phyloP scores from a whole-genome alignment of 108 stramenopile species.

The Skeletonema tropicum region DNA sequence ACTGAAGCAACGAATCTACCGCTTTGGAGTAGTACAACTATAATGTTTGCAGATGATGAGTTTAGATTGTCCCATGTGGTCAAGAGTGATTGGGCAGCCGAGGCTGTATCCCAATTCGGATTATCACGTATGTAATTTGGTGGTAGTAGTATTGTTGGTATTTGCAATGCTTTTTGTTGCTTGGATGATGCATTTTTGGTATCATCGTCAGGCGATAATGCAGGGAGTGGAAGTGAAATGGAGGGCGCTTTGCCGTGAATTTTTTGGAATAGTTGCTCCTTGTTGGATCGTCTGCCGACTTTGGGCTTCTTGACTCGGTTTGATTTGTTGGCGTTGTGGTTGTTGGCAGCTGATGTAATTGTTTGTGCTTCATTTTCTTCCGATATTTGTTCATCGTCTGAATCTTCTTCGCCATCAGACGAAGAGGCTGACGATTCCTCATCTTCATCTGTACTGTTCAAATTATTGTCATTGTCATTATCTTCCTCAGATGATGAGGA shows the following conservation, averaged over 20 bases:
- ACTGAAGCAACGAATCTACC: constrained; percentile 79
- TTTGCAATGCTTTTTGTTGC: constrained; percentile 12
- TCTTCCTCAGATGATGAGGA: constrained; percentile 18
- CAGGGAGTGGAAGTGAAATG: constrained; percentile 24
- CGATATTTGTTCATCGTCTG: neutral
- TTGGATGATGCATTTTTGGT: neutral
- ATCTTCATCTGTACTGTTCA: constrained; percentile 1
- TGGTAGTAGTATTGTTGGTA: constrained; percentile 36
- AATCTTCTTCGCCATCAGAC: constrained; percentile 4
- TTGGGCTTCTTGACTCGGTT: constrained; percentile 3
- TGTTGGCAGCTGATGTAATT: neutral
- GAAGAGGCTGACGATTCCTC: constrained; percentile 13
- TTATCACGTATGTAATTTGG: constrained; percentile 30
- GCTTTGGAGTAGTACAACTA: constrained; percentile 68
- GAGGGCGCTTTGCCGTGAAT: constrained; percentile 24
- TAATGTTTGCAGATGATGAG: constrained; percentile 22
- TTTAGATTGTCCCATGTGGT: constrained; percentile 24
- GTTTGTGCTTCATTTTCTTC: neutral
- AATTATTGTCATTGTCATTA: neutral
- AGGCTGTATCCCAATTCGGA: constrained; percentile 18
- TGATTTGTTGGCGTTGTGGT: neutral
- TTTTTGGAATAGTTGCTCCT: constrained; percentile 15
- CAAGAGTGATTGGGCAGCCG: constrained; percentile 22
- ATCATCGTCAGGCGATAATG: neutral
- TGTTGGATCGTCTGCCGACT: constrained; percentile 7